phyloP scores from a whole-genome alignment of 2,329 filamentous ascomycete species.

The Exophiala xenobiotica region DNA sequence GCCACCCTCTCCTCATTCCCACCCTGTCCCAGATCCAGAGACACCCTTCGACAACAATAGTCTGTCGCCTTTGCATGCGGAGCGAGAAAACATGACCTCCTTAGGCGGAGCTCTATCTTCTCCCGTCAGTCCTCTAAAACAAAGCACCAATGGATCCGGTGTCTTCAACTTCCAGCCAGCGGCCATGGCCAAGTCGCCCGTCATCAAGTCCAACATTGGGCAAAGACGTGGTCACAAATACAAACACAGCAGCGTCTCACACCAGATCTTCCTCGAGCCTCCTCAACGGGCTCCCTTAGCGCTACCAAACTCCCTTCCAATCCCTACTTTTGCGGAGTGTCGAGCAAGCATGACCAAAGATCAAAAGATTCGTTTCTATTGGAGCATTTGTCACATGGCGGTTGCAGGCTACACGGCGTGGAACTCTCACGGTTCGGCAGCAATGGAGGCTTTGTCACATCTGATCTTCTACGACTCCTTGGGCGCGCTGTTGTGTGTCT shows the following conservation, averaged over 20 bases:
- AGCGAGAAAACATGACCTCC: slow-evolving; percentile 16
- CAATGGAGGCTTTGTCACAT: slow-evolving; percentile 88
- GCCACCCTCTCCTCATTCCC: slow-evolving; percentile 16
- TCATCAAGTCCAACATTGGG: slow-evolving; percentile 80
- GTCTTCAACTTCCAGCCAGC: slow-evolving; percentile 96
- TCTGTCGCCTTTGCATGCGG: slow-evolving; percentile 44
- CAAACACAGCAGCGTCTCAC: slow-evolving; percentile 93
- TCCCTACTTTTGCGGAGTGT: slow-evolving; percentile 85
- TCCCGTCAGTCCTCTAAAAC: slow-evolving; percentile 16
- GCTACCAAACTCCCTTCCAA: slow-evolving; percentile 85
- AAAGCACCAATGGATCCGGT: slow-evolving; percentile 11
- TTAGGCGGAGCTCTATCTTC: slow-evolving; percentile 9
- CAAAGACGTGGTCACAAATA: slow-evolving; percentile 95
- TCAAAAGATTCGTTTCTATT: slow-evolving; percentile 78
- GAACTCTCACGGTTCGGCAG: slow-evolving; percentile 79
- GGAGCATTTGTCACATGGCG: slow-evolving; percentile 84
- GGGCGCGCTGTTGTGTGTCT: slow-evolving; percentile 85
- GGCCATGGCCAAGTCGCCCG: slow-evolving; percentile 69
- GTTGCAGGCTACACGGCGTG: slow-evolving; percentile 84
- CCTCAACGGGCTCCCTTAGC: slow-evolving; percentile 80
- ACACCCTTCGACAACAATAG: slow-evolving; percentile 44
- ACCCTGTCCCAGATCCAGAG: slow-evolving; percentile 29
- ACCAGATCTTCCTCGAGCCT: slow-evolving; percentile 95
- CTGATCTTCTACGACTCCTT: slow-evolving; percentile 94
- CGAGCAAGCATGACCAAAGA: slow-evolving; percentile 86